phyloP scores from a whole-genome alignment of 345 rosid species.

The Brassica nigra region DNA sequence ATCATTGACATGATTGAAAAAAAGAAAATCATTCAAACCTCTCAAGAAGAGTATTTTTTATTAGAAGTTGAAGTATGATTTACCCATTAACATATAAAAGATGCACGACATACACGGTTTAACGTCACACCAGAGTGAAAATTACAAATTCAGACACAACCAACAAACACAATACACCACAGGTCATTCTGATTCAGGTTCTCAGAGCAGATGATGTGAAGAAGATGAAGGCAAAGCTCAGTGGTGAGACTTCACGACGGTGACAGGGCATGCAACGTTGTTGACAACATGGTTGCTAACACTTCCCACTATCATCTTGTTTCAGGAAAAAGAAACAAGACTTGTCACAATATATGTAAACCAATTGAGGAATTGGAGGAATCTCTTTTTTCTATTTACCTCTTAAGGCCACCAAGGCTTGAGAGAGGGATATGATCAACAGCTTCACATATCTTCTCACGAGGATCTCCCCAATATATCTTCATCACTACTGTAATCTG shows the following conservation, averaged over 20 bases:
- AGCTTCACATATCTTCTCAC: constrained; percentile 83
- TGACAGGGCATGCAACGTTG: constrained; percentile 69
- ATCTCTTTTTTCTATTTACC: constrained; percentile 38
- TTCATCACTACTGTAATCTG: constrained; percentile 58
- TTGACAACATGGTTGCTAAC: constrained; percentile 82
- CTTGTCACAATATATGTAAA: background rate
- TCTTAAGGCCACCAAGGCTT: constrained; percentile 72
- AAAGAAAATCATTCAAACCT: too few relatives aligned
- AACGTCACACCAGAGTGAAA: too few relatives aligned
- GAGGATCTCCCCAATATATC: constrained; percentile 88
- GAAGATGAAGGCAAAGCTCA: constrained; percentile 18
- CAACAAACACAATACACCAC: too few relatives aligned
- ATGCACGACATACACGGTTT: too few relatives aligned
- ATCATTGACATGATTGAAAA: too few relatives aligned
- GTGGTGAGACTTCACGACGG: constrained; percentile 60
- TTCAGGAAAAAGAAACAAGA: too few relatives aligned
- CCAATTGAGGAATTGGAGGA: background rate
- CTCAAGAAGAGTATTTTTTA: too few relatives aligned
- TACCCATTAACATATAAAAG: too few relatives aligned
- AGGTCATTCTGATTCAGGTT: too few relatives aligned
- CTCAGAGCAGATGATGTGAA: background rate
- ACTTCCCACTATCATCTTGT: constrained; percentile 72
- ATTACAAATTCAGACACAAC: too few relatives aligned
- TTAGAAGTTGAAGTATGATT: too few relatives aligned
- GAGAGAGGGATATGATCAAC: constrained; percentile 69